Evolutionary conservation across 768 basidiomycete genomes (phyloP).

Genomic region (Russula griseocarnosa): DNA sequence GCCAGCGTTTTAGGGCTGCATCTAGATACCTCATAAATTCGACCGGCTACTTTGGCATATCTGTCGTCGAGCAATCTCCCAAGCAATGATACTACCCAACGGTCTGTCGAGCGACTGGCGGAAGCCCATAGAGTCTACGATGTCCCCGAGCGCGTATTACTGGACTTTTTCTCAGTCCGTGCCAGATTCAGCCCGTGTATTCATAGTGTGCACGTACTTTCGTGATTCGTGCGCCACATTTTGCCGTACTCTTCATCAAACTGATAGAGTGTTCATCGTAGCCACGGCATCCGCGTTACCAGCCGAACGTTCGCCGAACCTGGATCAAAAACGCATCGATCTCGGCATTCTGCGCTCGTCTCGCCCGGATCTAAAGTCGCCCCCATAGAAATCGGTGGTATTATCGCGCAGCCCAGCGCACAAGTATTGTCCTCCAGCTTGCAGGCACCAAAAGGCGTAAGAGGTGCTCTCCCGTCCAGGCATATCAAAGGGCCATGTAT

Average conservation of each 20-base stretch:
- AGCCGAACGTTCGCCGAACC: constrained; percentile 77
- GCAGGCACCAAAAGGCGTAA: constrained; percentile 94
- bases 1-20: background rate
- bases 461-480: constrained; percentile 74
- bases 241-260: background rate
- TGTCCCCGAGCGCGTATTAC: constrained; percentile 43
- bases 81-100: constrained; percentile 60
- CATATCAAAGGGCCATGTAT: too few species aligned
- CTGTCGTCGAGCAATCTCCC: constrained; percentile 61
- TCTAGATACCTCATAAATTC: constrained; percentile 61
- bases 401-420: constrained; percentile 97
- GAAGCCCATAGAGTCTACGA: constrained; percentile 75
- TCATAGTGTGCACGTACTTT: constrained; percentile 57
- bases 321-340: constrained; percentile 44
- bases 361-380: constrained; percentile 36
- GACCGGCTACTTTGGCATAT: constrained; percentile 64
- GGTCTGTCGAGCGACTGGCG: constrained; percentile 75
- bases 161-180: background rate
- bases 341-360: constrained; percentile 38
- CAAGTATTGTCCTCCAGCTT: constrained; percentile 82
- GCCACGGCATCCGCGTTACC: constrained; percentile 69
- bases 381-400: constrained; percentile 68
- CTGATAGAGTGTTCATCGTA: constrained; percentile 32
- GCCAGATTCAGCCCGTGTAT: background rate
- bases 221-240: constrained; percentile 58